Percentiles rank a stretch among this genome's conserved stretches.
phyloP scores from a whole-genome alignment of 306 rosid species.

The Quercus alba region DNA sequence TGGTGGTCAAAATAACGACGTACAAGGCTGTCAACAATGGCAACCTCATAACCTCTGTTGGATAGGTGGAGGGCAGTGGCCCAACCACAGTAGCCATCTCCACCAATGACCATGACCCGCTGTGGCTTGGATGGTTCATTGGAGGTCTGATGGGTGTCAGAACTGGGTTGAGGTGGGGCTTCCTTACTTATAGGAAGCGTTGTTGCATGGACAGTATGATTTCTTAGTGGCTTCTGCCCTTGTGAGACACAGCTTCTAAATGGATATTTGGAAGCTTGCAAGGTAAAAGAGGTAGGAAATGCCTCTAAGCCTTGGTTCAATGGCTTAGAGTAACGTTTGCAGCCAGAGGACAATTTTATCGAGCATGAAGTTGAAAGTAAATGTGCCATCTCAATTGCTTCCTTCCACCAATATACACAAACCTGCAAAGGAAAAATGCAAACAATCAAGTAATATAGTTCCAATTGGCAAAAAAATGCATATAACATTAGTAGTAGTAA shows the following conservation, averaged over 20 bases:
- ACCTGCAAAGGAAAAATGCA: conserved; percentile 36
- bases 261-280: conserved; percentile 39
- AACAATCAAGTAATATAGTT: neutral
- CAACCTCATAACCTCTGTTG: conserved; percentile 88
- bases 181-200: conserved; percentile 54
- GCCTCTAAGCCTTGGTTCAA: conserved; percentile 34
- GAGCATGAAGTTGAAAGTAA: conserved; percentile 74
- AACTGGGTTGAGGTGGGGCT: conserved; percentile 49
- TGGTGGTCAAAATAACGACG: conserved; percentile 94
- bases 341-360: conserved; percentile 46
- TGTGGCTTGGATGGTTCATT: conserved; percentile 54
- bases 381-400: conserved; percentile 57
- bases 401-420: conserved; percentile 7
- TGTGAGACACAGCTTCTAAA: conserved; percentile 42
- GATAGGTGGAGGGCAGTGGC: conserved; percentile 97
- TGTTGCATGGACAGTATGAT: conserved; percentile 38
- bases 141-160: conserved; percentile 23
- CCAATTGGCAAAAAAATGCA: neutral
- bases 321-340: conserved; percentile 45
- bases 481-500: neutral
- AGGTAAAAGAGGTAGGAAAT: conserved; percentile 32
- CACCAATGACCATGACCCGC: conserved; percentile 89
- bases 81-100: conserved; percentile 99
- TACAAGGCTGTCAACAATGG: conserved; percentile 85
- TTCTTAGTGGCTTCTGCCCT: conserved; percentile 36